Evolutionary conservation across 169 alveolate genomes (phyloP).

Genomic region (Miamiensis avidus): DNA sequence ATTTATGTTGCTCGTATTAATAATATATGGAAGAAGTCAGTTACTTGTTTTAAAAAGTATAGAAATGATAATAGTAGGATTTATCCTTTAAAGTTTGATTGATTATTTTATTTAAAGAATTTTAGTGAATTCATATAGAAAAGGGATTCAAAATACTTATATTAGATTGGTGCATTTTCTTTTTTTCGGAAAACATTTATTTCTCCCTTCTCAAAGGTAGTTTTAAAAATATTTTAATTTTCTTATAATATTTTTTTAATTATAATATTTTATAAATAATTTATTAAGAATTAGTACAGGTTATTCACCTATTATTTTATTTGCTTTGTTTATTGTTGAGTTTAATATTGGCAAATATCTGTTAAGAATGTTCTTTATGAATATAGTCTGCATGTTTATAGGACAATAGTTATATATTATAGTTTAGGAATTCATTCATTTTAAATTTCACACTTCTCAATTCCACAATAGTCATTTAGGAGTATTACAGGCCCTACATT

Average conservation of each 20-base stretch:
- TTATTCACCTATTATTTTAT: neutral
- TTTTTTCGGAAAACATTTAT: neutral
- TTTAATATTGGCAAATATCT: neutral
- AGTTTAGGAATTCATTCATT: neutral
- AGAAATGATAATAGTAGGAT: neutral
- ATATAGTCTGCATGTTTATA: no score
- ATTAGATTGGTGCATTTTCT: neutral
- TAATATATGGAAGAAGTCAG: neutral
- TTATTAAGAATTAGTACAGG: neutral
- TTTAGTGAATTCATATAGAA: neutral
- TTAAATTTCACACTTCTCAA: neutral
- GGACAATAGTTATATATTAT: neutral
- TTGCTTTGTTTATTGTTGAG: neutral
- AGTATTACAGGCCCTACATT: neutral
- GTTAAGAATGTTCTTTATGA: neutral
- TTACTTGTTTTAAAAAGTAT: neutral
- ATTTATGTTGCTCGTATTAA: neutral
- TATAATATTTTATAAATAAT: no score
- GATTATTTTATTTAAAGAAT: neutral
- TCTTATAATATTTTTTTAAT: no score
- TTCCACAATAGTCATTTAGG: neutral
- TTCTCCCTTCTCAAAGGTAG: neutral
- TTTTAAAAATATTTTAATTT: no score
- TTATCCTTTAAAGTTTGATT: no score
- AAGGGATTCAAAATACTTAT: neutral